A percentile compares a stretch with the other conserved stretches of the same genome.
These are phyloP conservation scores for Kitagawia praeruptora DNA, from an alignment of 129 eudicot genomes.

Conservation along the genomic window DNA sequence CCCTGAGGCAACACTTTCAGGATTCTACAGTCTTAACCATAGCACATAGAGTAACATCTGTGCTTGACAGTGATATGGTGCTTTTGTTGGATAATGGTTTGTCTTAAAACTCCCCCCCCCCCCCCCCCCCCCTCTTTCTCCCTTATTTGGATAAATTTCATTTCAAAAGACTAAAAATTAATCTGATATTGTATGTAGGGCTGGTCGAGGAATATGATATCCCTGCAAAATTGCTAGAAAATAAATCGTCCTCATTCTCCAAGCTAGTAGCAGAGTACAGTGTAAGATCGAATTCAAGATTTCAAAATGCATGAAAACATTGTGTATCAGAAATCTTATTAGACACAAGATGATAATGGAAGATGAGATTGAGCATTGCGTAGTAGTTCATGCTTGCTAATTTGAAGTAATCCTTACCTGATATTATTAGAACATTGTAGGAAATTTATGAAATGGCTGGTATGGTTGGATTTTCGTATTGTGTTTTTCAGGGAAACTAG, in stretches of 20 bases:
- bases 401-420: no score
- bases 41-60: conserved; percentile 84
- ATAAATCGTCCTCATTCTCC: conserved; percentile 40
- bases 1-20: conserved; percentile 47
- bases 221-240: conserved; percentile 34
- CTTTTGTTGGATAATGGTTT: conserved; percentile 59
- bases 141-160: background rate
- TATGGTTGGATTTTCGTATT: no score
- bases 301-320: background rate
- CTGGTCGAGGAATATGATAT: conserved; percentile 40
- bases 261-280: conserved; percentile 56
- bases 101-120: background rate
- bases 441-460: no score
- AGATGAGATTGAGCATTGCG: background rate
- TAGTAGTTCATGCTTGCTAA: no score
- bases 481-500: no score
- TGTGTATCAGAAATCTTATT: background rate
- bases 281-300: conserved; percentile 18
- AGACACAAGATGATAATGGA: background rate
- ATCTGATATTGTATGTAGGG: conserved; percentile 15
- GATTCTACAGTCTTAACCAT: conserved; percentile 67
- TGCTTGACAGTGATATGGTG: conserved; percentile 72
- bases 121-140: no score
- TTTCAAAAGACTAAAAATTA: background rate
- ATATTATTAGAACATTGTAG: no score